Evolutionary conservation across 148 eudicot species (phyloP), one percentile per base, ranked within the genome.

Genomic region (Rheum nobile): DNA sequence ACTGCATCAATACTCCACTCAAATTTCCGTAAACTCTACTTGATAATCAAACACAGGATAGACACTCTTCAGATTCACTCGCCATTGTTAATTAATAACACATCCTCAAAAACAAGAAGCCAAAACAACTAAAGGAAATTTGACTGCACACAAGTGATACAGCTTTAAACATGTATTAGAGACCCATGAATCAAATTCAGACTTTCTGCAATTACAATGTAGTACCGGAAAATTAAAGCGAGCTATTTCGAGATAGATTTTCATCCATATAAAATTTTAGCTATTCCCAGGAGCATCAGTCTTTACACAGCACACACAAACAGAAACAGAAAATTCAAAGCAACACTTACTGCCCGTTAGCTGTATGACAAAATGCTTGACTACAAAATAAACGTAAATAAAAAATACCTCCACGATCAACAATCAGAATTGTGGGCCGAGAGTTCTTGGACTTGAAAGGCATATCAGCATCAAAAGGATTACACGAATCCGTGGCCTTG

Each of bases 381-480:
- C 48, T 44, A 1, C 13, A 44, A 9, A 11, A 10, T 44, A 14
- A 44, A 11, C 48, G 13, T 8, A 44, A 44, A 44, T 19, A 1
- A 50, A 24, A 50, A 50, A 50, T 82, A 93, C 98, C 96, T 85
- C 98, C 98, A 69, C 98, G 98, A 77, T 94, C 98, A 75, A 91
- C 84, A 73, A 94, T 90, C 31, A 94, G 89, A 74, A 94, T 85
- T 42, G 80, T 81, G n/a, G 93, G 96, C 4, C 85, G 82, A 74
- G 83, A 72, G 41, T 82, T 47, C 5, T 75, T 78, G 5, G 97
- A 84, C 82, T 91, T 94, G 81, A 89, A 94, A 24, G 96, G 93
- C 75, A 84, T 82, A 78, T 87, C 85, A 0, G 88, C 96, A 11
- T 82, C 85, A 44, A 94, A 94, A 21, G 84, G 72, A 1, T 55